Conservation (phyloP, 1,284 basidiomycete species). For the Sanghuangporus baumii region DNA sequence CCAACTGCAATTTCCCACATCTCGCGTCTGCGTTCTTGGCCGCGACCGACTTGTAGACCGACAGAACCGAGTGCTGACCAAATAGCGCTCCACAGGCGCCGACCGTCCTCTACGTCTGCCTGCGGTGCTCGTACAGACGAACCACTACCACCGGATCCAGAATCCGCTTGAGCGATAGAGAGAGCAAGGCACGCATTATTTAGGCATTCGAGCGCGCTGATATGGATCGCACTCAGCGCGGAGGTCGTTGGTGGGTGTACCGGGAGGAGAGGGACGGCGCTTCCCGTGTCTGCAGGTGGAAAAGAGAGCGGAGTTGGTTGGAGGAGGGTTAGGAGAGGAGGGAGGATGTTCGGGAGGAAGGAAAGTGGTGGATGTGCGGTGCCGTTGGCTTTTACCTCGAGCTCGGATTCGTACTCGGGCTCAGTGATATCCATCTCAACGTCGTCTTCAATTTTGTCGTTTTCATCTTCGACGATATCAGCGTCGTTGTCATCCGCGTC, state of each 20-base stretch:
- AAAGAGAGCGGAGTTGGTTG: constrained; percentile 77
- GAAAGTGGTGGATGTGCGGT: constrained; percentile 23
- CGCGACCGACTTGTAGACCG: constrained; percentile 52
- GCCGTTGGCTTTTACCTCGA: constrained; percentile 17
- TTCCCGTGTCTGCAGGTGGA: constrained; percentile 47
- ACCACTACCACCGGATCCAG: no score
- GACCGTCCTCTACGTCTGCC: constrained; percentile 44
- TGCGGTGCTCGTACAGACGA: constrained; percentile 8
- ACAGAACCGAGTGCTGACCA: constrained; percentile 52
- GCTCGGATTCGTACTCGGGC: constrained; percentile 25
- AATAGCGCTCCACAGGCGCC: constrained; percentile 52
- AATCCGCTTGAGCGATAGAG: constrained; percentile 24
- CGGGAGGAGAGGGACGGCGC: constrained; percentile 30
- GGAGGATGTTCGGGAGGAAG: constrained; percentile 46
- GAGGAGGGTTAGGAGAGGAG: constrained; percentile 60
- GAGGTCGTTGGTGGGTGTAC: constrained; percentile 83
- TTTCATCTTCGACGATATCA: constrained; percentile 26
- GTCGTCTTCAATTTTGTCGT: constrained; percentile 24
- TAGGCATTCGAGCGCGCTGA: constrained; percentile 82
- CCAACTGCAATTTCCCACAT: constrained; percentile 72
- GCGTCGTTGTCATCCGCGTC: constrained; percentile 26
- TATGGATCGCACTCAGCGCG: constrained; percentile 73
- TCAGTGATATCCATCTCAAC: constrained; percentile 27
- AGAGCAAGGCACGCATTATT: constrained; percentile 86
- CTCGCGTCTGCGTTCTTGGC: constrained; percentile 60